Percentiles rank a stretch among this genome's conserved stretches.
Conservation (phyloP, 2,329 filamentous ascomycete species). For the Pyricularia sp. region DNA sequence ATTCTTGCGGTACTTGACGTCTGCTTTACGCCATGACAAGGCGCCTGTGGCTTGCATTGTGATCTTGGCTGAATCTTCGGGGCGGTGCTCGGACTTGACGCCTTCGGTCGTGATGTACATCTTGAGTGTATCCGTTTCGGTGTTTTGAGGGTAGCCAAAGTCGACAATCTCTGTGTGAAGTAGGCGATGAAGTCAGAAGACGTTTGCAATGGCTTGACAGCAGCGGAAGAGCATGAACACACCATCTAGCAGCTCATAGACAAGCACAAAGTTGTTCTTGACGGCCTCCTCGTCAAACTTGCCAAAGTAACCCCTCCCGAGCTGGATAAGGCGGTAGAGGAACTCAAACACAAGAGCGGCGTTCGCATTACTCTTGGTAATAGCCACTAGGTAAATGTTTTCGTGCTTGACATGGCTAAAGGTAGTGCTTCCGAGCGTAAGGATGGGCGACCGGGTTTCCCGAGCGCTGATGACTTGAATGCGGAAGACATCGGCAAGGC, state of each 20-base stretch:
- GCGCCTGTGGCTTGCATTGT: constrained; percentile 98
- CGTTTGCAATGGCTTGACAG: neutral
- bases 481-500: constrained; percentile 96
- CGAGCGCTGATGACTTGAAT: constrained; percentile 99
- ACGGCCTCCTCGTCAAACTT: constrained; percentile 99
- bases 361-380: constrained; percentile 99
- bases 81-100: constrained; percentile 80
- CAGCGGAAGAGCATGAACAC: constrained; percentile 11
- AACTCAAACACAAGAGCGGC: constrained; percentile 97
- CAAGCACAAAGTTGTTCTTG: constrained; percentile 98
- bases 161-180: constrained; percentile 74
- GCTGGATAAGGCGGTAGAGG: constrained; percentile 75
- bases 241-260: constrained; percentile 95
- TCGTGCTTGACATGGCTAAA: constrained; percentile 99
- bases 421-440: constrained; percentile 93
- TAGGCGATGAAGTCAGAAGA: constrained; percentile 3
- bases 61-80: constrained; percentile 91
- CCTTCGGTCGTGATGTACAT: constrained; percentile 99
- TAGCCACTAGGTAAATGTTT: constrained; percentile 94
- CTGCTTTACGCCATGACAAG: constrained; percentile 88
- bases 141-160: constrained; percentile 98
- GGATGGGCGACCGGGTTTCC: constrained; percentile 91
- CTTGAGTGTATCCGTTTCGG: constrained; percentile 94
- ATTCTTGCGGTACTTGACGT: constrained; percentile 98
- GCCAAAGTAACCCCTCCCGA: constrained; percentile 93